Evolutionary conservation across 1,284 basidiomycete species (phyloP).

Genomic region (Coriolopsis trogii): DNA sequence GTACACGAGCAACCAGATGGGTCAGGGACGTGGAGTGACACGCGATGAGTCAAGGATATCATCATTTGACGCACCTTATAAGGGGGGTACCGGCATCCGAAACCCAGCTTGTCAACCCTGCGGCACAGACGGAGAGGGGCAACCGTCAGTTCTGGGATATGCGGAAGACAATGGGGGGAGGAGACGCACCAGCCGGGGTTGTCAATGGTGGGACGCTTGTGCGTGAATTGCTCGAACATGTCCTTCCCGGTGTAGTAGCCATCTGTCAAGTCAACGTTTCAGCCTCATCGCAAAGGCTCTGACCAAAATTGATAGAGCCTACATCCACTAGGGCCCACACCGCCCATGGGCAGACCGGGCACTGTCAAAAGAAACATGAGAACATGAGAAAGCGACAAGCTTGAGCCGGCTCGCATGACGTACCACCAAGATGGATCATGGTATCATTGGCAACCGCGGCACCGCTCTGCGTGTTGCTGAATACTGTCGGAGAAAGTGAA

Average conservation of each 20-base stretch:
- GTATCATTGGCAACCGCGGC: constrained; percentile 68
- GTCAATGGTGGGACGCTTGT: constrained; percentile 61
- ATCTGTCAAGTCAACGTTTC: constrained; percentile 39
- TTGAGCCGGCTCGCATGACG: constrained; percentile 18
- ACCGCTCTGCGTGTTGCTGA: constrained; percentile 69
- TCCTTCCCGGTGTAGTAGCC: constrained; percentile 68
- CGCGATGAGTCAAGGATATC: no score
- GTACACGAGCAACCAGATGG: background rate
- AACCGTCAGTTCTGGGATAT: no score
- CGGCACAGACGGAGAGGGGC: no score
- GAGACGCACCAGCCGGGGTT: constrained; percentile 63
- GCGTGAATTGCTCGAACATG: constrained; percentile 71
- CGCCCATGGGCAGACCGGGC: constrained; percentile 74
- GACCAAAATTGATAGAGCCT: constrained; percentile 28
- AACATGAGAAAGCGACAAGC: background rate
- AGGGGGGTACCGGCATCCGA: constrained; percentile 65
- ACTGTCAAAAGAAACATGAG: constrained; percentile 35
- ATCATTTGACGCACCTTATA: constrained; percentile 57
- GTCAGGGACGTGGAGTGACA: background rate
- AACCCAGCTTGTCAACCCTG: constrained; percentile 55
- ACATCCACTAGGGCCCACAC: constrained; percentile 75
- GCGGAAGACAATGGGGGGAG: no score
- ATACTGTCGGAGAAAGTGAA: constrained; percentile 44
- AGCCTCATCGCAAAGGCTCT: no score
- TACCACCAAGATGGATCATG: constrained; percentile 56